phyloP scores from a whole-genome alignment of 2,329 filamentous ascomycete species.

The Lithohypha guttulata region DNA sequence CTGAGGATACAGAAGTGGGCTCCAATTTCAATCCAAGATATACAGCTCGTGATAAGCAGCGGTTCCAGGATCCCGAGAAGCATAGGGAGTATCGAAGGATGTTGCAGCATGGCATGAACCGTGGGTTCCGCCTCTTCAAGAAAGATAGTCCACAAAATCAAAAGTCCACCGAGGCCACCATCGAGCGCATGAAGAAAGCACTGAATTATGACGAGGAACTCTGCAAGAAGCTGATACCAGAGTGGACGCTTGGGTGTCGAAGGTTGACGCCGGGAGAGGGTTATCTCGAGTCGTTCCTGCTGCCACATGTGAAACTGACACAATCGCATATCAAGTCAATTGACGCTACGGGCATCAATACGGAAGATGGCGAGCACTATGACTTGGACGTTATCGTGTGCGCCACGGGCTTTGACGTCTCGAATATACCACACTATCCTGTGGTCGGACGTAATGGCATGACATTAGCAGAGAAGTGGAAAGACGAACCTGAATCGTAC shows the following conservation, averaged over 20 bases:
- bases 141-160: slow-evolving; percentile 16
- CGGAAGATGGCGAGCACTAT: slow-evolving; percentile 29
- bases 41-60: slow-evolving; percentile 25
- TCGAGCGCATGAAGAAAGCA: slow-evolving; percentile 13
- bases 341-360: slow-evolving; percentile 31
- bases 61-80: slow-evolving; percentile 24
- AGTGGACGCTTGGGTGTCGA: slow-evolving; percentile 21
- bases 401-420: slow-evolving; percentile 37
- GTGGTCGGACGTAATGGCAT: slow-evolving; percentile 25
- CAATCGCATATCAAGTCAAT: slow-evolving; percentile 33
- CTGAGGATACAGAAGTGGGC: slow-evolving; percentile 12
- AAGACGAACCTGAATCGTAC: slow-evolving; percentile 22
- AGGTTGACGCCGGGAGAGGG: slow-evolving; percentile 19
- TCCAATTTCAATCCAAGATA: slow-evolving; percentile 20
- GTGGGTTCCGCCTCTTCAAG: slow-evolving; percentile 14
- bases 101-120: slow-evolving; percentile 21
- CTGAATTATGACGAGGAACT: slow-evolving; percentile 21
- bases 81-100: slow-evolving; percentile 28
- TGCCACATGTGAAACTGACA: slow-evolving; percentile 29
- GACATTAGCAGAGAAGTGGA: slow-evolving; percentile 24
- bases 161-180: slow-evolving; percentile 13
- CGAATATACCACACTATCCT: slow-evolving; percentile 26
- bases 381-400: slow-evolving; percentile 34
- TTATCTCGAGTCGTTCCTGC: slow-evolving; percentile 21
- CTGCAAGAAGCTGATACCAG: slow-evolving; percentile 22